A percentile compares a stretch with the other conserved stretches of the same genome.
Evolutionary conservation across 768 basidiomycete species (phyloP).

Genomic region (Collybiopsis confluens): DNA sequence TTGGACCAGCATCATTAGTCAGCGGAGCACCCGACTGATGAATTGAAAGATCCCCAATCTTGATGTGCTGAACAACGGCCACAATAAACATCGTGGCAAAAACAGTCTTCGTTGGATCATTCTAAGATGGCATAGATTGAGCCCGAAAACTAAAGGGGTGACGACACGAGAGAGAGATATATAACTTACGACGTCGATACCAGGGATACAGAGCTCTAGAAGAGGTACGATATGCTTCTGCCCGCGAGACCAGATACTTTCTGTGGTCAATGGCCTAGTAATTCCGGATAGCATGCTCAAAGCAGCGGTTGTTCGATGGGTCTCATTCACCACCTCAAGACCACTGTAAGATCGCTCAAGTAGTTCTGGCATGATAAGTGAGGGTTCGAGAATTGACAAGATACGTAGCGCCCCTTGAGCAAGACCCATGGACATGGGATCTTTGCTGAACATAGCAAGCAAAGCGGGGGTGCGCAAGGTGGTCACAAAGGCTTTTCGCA

Average conservation of each 20-base stretch:
- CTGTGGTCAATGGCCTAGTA: slow-evolving; percentile 69
- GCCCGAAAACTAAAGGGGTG: slow-evolving; percentile 4
- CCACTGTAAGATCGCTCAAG: slow-evolving; percentile 89
- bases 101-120: slow-evolving; percentile 77
- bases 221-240: slow-evolving; percentile 86
- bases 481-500: slow-evolving; percentile 78
- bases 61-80: slow-evolving; percentile 68
- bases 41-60: slow-evolving; percentile 71
- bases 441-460: slow-evolving; percentile 89
- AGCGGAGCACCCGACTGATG: slow-evolving; percentile 53
- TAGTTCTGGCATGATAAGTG: slow-evolving; percentile 83
- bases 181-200: slow-evolving; percentile 80
- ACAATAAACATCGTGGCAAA: slow-evolving; percentile 79
- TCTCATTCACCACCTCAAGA: slow-evolving; percentile 92
- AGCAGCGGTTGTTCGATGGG: slow-evolving; percentile 89
- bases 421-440: slow-evolving; percentile 72
- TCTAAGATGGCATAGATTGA: slow-evolving; percentile 39
- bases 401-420: slow-evolving; percentile 76
- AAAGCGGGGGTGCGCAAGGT: slow-evolving; percentile 83
- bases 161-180: not conserved
- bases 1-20: slow-evolving; percentile 48
- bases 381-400: slow-evolving; percentile 77
- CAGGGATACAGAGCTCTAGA: slow-evolving; percentile 84
- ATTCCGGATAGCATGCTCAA: slow-evolving; percentile 80
- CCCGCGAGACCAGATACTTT: slow-evolving; percentile 77